Evolutionary conservation across 2,329 filamentous ascomycete genomes (phyloP).

Genomic region (Zopfia rhizophila): DNA sequence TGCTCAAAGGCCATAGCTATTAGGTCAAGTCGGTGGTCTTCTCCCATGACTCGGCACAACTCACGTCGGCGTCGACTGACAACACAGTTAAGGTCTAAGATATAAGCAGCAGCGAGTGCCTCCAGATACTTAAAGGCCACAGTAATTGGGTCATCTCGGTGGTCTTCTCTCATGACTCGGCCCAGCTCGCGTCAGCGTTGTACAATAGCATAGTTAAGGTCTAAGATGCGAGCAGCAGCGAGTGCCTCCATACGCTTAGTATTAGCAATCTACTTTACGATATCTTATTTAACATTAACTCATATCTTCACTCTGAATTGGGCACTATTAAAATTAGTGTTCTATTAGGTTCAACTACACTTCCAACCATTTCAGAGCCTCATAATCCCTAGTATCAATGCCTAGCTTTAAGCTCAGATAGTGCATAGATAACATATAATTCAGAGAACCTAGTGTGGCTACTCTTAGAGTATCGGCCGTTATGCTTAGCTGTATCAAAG

Average conservation of each 20-base stretch:
- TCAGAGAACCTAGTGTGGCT: slow-evolving; percentile 26
- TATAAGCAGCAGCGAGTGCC: too few relatives aligned
- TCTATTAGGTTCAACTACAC: neutral
- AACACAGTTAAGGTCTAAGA: too few relatives aligned
- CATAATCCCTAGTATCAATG: slow-evolving; percentile 16
- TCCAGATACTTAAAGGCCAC: slow-evolving; percentile 37
- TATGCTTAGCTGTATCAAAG: slow-evolving; percentile 16
- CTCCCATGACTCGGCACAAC: too few relatives aligned
- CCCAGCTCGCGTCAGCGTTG: slow-evolving; percentile 24
- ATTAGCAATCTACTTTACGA: too few relatives aligned
- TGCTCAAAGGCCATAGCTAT: too few relatives aligned
- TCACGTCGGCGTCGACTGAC: too few relatives aligned
- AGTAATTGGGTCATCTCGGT: slow-evolving; percentile 22
- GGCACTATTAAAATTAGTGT: slow-evolving; percentile 14
- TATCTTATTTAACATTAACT: slow-evolving; percentile 12
- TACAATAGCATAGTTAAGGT: too few relatives aligned
- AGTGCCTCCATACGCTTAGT: neutral
- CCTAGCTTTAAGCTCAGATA: slow-evolving; percentile 18
- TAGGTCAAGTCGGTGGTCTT: too few relatives aligned
- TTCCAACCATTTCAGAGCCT: slow-evolving; percentile 11
- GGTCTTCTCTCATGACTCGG: slow-evolving; percentile 36
- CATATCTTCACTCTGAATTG: slow-evolving; percentile 24
- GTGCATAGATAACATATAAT: slow-evolving; percentile 28
- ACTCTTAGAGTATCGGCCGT: slow-evolving; percentile 28
- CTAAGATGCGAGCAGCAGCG: slow-evolving; percentile 3